Evolutionary conservation across 2,329 filamentous ascomycete species (phyloP).

Genomic region (Penicillium freii): DNA sequence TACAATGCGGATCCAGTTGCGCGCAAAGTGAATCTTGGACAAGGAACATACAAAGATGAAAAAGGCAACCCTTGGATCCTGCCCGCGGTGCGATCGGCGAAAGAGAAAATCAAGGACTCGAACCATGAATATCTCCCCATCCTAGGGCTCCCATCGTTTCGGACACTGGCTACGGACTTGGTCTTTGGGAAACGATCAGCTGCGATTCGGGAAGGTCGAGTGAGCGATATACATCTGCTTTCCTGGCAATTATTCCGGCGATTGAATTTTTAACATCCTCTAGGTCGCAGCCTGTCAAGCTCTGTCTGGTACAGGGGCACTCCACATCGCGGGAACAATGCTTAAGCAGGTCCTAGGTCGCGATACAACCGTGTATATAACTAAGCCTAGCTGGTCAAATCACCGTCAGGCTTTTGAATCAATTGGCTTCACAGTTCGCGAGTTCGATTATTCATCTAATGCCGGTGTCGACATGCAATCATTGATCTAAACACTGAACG

Average conservation of each 20-base stretch:
- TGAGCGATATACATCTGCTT: neutral
- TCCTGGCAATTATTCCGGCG: neutral
- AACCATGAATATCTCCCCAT: neutral
- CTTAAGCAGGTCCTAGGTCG: neutral
- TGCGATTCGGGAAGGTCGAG: neutral
- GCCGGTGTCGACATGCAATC: too few relatives aligned
- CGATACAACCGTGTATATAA: neutral
- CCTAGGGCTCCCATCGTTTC: neutral
- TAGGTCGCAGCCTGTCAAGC: neutral
- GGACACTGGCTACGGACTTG: neutral
- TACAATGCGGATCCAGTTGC: neutral
- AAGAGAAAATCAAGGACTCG: neutral
- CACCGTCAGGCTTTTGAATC: too few relatives aligned
- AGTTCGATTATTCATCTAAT: too few relatives aligned
- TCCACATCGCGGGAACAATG: neutral
- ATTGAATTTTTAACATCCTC: neutral
- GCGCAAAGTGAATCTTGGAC: neutral
- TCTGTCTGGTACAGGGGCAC: neutral
- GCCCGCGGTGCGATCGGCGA: neutral
- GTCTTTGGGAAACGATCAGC: neutral
- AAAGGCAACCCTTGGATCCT: neutral
- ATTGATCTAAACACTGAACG: too few relatives aligned
- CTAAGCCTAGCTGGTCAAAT: neutral
- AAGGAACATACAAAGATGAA: neutral
- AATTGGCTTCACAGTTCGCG: too few relatives aligned